Evolutionary conservation across 768 basidiomycete genomes (phyloP), one percentile per base, ranked within the genome.

Genomic region (Crucibulum laeve): DNA sequence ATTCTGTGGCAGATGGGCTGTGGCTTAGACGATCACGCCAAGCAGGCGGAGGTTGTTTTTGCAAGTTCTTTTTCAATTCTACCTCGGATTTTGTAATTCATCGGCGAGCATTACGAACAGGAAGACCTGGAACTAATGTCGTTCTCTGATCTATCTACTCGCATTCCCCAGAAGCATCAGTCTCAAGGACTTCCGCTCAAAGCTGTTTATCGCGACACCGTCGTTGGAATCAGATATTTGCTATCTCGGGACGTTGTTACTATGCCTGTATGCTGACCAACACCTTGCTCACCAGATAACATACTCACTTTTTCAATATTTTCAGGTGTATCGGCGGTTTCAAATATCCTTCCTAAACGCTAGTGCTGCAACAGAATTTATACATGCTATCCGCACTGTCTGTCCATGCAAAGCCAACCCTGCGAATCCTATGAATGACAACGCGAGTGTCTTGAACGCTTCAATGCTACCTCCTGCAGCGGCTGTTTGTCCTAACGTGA

Each of bases 61-160:
- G 87, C 85, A 70, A 63, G 84, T 71, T 32, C 8, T 32, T 26
- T 23, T 37, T 15, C 3, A 40, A 40, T 42, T 33, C 25, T 10
- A 36, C 19, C 24, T 4, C 18, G 13, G 17, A 25, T 21, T 30
- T 40, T 43, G 19, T 28, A 39, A 17, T 45, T 28, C 38, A 33
- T 33, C 37, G 25, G 28, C 21, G 13, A 25, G 22, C 6, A 15
- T 14, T 22, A 17, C 4, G 11, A 13, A 40, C 56, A 91, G 88
- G 88, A 91, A 63, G 85, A 91, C 55, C 49, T 91, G 28, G 87
- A 91, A 51, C 63, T 91, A 17, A 62, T 89, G 19, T 71, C 79
- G 2, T 85, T 87, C 57, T 85, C 86, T 3, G 68, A 69, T 11
- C 53, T 75, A 40, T 54, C 62, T 18, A 54, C 64, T 14, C 48